Percentiles rank a stretch among this genome's conserved stretches.
Conservation (phyloP, 1,139 yeast genomes). For the Torulaspora globosa region DNA sequence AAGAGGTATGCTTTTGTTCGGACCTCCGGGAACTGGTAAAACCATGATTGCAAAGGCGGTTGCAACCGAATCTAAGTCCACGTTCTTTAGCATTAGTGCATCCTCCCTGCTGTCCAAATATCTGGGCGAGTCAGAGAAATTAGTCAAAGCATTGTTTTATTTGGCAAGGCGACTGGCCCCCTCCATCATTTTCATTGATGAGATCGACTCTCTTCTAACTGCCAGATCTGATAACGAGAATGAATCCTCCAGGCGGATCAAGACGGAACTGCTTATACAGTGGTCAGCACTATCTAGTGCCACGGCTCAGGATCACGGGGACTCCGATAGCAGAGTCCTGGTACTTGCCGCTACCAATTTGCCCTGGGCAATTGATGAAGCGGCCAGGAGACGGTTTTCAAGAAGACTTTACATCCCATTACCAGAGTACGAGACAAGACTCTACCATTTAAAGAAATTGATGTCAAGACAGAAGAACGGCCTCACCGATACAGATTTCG, state of each 20-base stretch:
- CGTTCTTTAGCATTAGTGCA: slow-evolving; percentile 60
- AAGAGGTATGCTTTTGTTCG: slow-evolving; percentile 60
- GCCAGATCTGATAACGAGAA: slow-evolving; percentile 51
- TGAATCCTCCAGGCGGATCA: slow-evolving; percentile 51
- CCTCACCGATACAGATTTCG: slow-evolving; percentile 46
- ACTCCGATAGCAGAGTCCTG: slow-evolving; percentile 44
- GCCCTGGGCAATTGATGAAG: slow-evolving; percentile 69
- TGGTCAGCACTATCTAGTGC: slow-evolving; percentile 63
- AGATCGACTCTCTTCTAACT: slow-evolving; percentile 57
- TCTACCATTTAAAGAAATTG: slow-evolving; percentile 48
- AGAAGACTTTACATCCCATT: slow-evolving; percentile 61
- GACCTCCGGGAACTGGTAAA: slow-evolving; percentile 52
- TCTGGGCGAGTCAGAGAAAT: slow-evolving; percentile 59
- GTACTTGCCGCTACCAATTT: slow-evolving; percentile 62
- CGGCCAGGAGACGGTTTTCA: slow-evolving; percentile 60
- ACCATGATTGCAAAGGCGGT: slow-evolving; percentile 64
- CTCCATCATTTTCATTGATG: slow-evolving; percentile 50
- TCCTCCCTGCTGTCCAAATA: slow-evolving; percentile 60
- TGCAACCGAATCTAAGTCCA: slow-evolving; percentile 61
- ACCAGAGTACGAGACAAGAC: slow-evolving; percentile 57
- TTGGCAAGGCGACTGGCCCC: slow-evolving; percentile 50
- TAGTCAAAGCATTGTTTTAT: slow-evolving; percentile 55
- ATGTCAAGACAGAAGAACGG: slow-evolving; percentile 38
- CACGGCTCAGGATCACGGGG: slow-evolving; percentile 41
- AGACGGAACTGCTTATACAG: slow-evolving; percentile 59